phyloP scores from a whole-genome alignment of 2,329 filamentous ascomycete genomes.

The Daldinia sp. region DNA sequence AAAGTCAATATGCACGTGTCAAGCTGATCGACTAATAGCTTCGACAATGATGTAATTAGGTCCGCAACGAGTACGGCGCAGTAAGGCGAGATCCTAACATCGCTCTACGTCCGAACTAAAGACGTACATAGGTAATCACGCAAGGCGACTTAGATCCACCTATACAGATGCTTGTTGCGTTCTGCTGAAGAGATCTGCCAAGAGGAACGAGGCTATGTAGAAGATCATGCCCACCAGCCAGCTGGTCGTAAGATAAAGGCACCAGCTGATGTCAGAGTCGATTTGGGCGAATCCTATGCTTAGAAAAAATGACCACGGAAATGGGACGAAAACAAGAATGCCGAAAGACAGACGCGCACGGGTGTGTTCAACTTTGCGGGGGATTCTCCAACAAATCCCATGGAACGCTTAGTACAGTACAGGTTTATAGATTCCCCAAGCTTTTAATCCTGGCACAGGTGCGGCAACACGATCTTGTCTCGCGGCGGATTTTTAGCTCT shows the following conservation, averaged over 20 bases:
- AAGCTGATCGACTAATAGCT: neutral
- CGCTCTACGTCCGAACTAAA: neutral
- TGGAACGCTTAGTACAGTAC: neutral
- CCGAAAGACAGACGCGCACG: neutral
- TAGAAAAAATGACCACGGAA: neutral
- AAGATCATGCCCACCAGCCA: neutral
- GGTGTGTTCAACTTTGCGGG: neutral
- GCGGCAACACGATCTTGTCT: neutral
- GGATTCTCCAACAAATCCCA: neutral
- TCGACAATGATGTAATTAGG: neutral
- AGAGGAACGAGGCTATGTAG: slow-evolving; percentile 6
- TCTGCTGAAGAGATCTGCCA: slow-evolving; percentile 2
- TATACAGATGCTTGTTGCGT: neutral
- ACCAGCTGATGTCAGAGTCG: slow-evolving; percentile 1
- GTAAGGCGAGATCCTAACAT: neutral
- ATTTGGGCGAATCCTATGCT: neutral
- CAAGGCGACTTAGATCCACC: neutral
- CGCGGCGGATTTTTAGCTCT: neutral
- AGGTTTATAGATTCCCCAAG: neutral
- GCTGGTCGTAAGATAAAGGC: neutral
- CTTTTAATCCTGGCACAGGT: slow-evolving; percentile 1
- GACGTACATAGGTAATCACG: neutral
- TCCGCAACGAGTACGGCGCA: neutral
- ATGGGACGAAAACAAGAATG: neutral
- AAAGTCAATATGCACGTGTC: neutral